A percentile compares a stretch with the other conserved stretches of the same genome.
Conservation (phyloP, 305 asterid genomes). For the Fraxinus ornus region DNA sequence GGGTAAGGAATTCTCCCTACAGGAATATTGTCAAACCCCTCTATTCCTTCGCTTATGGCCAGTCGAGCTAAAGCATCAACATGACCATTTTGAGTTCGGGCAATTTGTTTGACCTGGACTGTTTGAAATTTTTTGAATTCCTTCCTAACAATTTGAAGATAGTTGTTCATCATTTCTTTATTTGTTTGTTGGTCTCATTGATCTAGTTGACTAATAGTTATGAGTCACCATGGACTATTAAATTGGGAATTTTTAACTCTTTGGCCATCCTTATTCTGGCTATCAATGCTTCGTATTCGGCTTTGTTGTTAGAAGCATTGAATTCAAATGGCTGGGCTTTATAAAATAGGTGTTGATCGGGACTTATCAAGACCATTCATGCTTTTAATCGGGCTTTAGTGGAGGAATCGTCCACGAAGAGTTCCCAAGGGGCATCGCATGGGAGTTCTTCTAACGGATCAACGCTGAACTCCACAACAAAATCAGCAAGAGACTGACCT, state of each 20-base stretch:
- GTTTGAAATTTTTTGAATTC: not conserved
- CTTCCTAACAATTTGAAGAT: not conserved
- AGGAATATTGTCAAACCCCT: not conserved
- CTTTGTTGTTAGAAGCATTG: not conserved
- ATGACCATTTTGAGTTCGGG: not conserved
- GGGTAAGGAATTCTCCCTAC: no score
- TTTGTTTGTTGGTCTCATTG: not conserved
- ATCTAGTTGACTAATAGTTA: not conserved
- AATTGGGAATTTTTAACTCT: not conserved
- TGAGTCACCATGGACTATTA: not conserved
- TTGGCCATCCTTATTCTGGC: not conserved
- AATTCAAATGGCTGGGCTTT: not conserved
- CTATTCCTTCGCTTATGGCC: not conserved
- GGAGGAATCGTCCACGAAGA: not conserved
- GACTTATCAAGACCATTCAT: not conserved
- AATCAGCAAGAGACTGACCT: not conserved
- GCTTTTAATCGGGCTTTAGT: not conserved
- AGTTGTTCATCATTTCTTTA: not conserved
- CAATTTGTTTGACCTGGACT: not conserved
- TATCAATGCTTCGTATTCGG: no score
- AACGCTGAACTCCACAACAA: not conserved
- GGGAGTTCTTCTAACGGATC: not conserved
- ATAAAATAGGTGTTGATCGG: not conserved
- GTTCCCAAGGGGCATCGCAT: not conserved
- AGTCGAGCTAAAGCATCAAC: not conserved